Conservation (phyloP, 306 rosid genomes). For the Rubus idaeus region DNA sequence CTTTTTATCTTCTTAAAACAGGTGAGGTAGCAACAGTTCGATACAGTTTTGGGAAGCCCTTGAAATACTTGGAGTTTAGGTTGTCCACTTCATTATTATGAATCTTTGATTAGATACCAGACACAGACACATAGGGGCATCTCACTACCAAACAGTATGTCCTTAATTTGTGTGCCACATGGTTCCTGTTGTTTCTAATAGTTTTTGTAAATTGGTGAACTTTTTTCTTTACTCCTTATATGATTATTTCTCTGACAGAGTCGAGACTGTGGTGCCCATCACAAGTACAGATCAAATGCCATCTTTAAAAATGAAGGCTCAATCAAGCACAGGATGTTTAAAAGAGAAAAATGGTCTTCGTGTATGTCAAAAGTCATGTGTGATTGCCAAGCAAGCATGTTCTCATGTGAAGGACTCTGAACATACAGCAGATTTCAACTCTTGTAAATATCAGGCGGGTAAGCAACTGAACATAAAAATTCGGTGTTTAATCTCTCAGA, state of each 20-base stretch:
- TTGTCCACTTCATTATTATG: neutral
- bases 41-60: slow-evolving; percentile 7
- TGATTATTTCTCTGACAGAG: slow-evolving; percentile 31
- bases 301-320: slow-evolving; percentile 90
- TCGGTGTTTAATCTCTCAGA: neutral
- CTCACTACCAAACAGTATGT: slow-evolving; percentile 14
- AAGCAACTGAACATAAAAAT: slow-evolving; percentile 31
- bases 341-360: slow-evolving; percentile 74
- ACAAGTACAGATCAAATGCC: slow-evolving; percentile 84
- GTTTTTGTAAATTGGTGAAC: slow-evolving; percentile 9
- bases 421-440: slow-evolving; percentile 48
- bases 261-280: slow-evolving; percentile 43
- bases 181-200: slow-evolving; percentile 6
- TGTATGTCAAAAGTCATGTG: slow-evolving; percentile 64
- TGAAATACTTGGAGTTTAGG: slow-evolving; percentile 4
- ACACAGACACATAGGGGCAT: neutral
- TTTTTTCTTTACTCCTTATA: neutral
- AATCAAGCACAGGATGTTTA: slow-evolving; percentile 67
- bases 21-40: neutral
- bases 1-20: neutral
- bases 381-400: slow-evolving; percentile 71
- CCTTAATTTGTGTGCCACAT: neutral
- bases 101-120: slow-evolving; percentile 6
- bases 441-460: slow-evolving; percentile 63
- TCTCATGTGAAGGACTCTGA: slow-evolving; percentile 50